These are phyloP conservation scores for Boletus coccyginus DNA, from an alignment of 768 basidiomycete genomes.

Conservation along the genomic window DNA sequence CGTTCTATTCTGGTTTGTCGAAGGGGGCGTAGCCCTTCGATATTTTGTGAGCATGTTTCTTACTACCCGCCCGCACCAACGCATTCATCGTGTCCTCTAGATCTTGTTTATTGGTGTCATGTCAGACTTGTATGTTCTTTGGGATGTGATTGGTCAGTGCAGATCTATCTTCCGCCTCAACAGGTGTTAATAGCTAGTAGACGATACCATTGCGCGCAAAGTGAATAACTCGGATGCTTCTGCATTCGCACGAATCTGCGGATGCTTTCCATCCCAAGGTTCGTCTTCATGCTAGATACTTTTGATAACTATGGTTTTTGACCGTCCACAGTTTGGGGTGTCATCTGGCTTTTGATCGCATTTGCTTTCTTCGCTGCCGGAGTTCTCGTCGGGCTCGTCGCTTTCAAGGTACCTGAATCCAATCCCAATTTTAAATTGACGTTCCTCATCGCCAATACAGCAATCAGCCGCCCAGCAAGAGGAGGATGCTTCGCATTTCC, in stretches of 20 bases:
- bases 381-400: constrained; percentile 72
- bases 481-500: constrained; percentile 49
- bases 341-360: constrained; percentile 80
- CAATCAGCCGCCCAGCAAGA: constrained; percentile 59
- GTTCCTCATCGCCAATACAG: constrained; percentile 31
- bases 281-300: neutral
- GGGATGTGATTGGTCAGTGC: constrained; percentile 80
- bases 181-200: constrained; percentile 33
- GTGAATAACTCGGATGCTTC: constrained; percentile 87
- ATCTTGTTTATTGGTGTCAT: constrained; percentile 82
- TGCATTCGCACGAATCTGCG: constrained; percentile 79
- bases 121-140: constrained; percentile 84
- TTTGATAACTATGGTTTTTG: neutral
- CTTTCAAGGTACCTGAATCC: constrained; percentile 66
- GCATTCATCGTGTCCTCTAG: constrained; percentile 32
- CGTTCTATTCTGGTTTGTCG: constrained; percentile 82
- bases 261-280: constrained; percentile 84
- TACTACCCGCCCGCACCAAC: neutral
- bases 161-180: neutral
- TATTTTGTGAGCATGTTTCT: constrained; percentile 55
- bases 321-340: constrained; percentile 68
- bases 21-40: constrained; percentile 67
- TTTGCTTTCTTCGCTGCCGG: constrained; percentile 73
- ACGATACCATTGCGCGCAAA: constrained; percentile 82
- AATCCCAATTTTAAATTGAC: neutral